Evolutionary conservation across 495 filamentous ascomycete genomes (phyloP).

Genomic region (Saxispiralis lemnorum): DNA sequence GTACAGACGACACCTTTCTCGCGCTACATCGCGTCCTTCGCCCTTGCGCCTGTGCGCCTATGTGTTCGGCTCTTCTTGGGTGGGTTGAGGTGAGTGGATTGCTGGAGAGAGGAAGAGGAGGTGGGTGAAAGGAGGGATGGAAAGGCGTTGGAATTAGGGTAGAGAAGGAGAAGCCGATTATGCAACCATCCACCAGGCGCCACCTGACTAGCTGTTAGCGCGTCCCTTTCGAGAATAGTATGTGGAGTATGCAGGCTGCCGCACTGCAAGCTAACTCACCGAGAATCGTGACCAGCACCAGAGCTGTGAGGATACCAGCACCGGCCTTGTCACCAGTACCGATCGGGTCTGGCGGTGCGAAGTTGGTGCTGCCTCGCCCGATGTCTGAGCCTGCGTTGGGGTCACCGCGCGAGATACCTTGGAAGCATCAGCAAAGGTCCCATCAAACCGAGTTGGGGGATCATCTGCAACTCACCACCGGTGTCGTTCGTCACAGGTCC

Average conservation of each 20-base stretch:
- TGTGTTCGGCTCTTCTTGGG: no score
- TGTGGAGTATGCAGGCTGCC: background rate
- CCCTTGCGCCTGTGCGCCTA: no score
- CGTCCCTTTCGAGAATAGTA: background rate
- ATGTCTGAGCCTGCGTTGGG: conserved; percentile 18
- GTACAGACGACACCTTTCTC: no score
- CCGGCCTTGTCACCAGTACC: conserved; percentile 26
- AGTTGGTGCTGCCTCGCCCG: conserved; percentile 2
- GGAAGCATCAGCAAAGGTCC: no score
- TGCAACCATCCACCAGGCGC: conserved; percentile 1
- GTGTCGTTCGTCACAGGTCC: conserved; percentile 22
- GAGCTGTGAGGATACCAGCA: conserved; percentile 23
- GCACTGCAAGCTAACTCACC: conserved; percentile 23
- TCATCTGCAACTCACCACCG: conserved; percentile 14
- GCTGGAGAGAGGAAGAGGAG: background rate
- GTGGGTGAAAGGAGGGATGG: background rate
- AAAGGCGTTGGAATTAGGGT: background rate
- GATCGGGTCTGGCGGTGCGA: conserved; percentile 11
- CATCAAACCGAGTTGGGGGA: no score
- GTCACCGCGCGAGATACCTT: conserved; percentile 18
- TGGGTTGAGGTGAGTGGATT: background rate
- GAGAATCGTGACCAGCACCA: conserved; percentile 19
- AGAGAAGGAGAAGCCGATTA: background rate
- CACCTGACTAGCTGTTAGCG: background rate
- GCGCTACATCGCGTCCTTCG: no score